Base-by-base conservation (phyloP, 805 yeast genomes). In the Saccharomycopsis fibuligera region DNA sequence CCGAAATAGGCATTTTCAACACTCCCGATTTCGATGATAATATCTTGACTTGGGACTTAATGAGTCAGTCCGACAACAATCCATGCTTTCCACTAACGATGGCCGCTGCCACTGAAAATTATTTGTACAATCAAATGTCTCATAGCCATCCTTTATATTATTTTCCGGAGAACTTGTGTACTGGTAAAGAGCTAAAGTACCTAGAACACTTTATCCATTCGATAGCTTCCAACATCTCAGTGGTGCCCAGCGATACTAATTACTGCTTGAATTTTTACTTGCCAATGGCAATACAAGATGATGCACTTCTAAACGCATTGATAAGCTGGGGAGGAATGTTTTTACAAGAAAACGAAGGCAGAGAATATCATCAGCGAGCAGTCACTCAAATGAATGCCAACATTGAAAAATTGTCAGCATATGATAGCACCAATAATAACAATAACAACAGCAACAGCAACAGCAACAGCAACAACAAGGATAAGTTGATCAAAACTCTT, bases 311-410 rank as follows among this genome's bases (percentile, higher is more conserved):
- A 16, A 41, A 42, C 37, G 54, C 47, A 21, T 25, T 50, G n/a
- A 50, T 50, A 10, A 22, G 45, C 8, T 50, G 54, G 54, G 54
- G 54, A 2, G 54, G 44, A 2, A 36, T 46, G 5, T 42, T 47
- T 25, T 24, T 48, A 14, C 22, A 45, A 21, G 33, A 38, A 25
- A 4, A 22, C 2, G 30, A 38, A 8, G 40, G 41, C 21, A 22
- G 44, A 25, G 6, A 23, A 6, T 44, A 44, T 40, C 17, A 37
- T 16, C 19, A 44, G n/a, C 21, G 31, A 19, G 21, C 48, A 14
- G 33, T 5, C 9, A 22, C 8, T 3, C 5, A 9, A 4, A 14
- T 47, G 14, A 25, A 21, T 4, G 30, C 19, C 5, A 27, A 25
- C 5, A 12, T 41, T 5, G n/a, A 16, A 3, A 25, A 24, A 5